A percentile compares a stretch with the other conserved stretches of the same genome.
Conservation (phyloP, 371 early-diverging fungal species). For the Mucor plumbeus region DNA sequence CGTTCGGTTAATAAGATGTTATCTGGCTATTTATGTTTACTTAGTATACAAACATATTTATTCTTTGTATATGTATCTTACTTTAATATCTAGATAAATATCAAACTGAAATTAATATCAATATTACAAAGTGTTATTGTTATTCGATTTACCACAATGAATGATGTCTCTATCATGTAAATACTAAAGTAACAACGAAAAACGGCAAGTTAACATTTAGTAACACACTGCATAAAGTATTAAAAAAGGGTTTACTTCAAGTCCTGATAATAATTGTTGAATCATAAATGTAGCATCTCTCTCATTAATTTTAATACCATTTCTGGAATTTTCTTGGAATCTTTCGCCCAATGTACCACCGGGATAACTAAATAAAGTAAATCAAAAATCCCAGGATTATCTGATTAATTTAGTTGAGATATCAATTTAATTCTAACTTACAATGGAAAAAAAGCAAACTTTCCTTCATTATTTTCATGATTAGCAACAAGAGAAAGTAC, state of each 20-base stretch:
- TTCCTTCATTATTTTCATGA: not conserved
- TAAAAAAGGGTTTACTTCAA: not conserved
- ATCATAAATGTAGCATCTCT: constrained; percentile 8
- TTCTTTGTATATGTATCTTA: not conserved
- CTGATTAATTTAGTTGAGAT: not conserved
- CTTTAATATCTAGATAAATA: constrained; percentile 14
- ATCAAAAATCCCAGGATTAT: not conserved
- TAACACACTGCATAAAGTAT: not conserved
- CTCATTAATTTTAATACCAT: not conserved
- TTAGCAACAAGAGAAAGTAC: constrained; percentile 8
- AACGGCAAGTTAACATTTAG: not conserved
- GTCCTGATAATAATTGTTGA: constrained; percentile 16
- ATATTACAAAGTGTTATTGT: not conserved
- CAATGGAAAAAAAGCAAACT: constrained; percentile 9
- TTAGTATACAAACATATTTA: too few relatives aligned
- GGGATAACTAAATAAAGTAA: not conserved
- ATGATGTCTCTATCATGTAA: constrained; percentile 25
- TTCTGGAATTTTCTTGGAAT: not conserved
- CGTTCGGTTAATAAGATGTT: constrained; percentile 12
- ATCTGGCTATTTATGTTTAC: constrained; percentile 9
- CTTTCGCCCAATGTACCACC: constrained; percentile 13
- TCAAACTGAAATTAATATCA: too few relatives aligned
- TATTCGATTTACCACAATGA: constrained; percentile 22
- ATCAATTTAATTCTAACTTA: constrained; percentile 1
- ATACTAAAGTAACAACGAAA: not conserved